phyloP scores from a whole-genome alignment of 2,329 filamentous ascomycete species.

The Fusarium mundagurra region DNA sequence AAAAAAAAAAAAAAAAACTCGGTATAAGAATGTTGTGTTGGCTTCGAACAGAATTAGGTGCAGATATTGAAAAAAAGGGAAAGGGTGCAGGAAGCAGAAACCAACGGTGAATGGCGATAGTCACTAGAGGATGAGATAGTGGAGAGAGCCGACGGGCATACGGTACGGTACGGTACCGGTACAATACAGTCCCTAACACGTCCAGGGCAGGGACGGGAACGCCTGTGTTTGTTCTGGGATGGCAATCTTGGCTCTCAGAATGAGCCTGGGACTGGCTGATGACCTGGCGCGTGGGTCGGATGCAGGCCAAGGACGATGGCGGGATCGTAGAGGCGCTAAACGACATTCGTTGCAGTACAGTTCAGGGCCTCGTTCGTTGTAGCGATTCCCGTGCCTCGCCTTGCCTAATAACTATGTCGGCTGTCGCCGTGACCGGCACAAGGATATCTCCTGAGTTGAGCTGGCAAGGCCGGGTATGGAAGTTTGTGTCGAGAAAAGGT shows the following conservation, averaged over 20 bases:
- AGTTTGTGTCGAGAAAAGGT: not conserved
- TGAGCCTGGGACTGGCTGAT: conserved; percentile 32
- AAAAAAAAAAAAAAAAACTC: no score
- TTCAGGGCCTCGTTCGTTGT: conserved; percentile 23
- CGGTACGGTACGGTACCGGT: conserved; percentile 24
- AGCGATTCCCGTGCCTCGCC: conserved; percentile 12
- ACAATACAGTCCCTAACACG: not conserved
- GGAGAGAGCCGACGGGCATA: conserved; percentile 29
- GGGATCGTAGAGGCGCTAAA: conserved; percentile 44
- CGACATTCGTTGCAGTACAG: conserved; percentile 41
- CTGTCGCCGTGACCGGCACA: conserved; percentile 24
- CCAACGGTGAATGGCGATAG: conserved; percentile 34
- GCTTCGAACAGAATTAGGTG: conserved; percentile 1
- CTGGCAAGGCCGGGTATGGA: conserved; percentile 8
- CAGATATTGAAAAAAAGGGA: conserved; percentile 22
- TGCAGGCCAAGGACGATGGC: conserved; percentile 41
- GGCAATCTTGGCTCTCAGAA: conserved; percentile 32
- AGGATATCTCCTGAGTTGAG: conserved; percentile 15
- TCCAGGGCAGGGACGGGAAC: conserved; percentile 37
- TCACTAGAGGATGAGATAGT: conserved; percentile 29
- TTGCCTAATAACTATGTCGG: conserved; percentile 4
- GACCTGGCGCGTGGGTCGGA: conserved; percentile 34
- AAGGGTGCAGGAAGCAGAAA: conserved; percentile 34
- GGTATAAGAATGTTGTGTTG: conserved; percentile 1
- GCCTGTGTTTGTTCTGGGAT: conserved; percentile 33